Evolutionary conservation across 176 grass and related monocot genomes (phyloP).

Genomic region (Carex myosuroides): DNA sequence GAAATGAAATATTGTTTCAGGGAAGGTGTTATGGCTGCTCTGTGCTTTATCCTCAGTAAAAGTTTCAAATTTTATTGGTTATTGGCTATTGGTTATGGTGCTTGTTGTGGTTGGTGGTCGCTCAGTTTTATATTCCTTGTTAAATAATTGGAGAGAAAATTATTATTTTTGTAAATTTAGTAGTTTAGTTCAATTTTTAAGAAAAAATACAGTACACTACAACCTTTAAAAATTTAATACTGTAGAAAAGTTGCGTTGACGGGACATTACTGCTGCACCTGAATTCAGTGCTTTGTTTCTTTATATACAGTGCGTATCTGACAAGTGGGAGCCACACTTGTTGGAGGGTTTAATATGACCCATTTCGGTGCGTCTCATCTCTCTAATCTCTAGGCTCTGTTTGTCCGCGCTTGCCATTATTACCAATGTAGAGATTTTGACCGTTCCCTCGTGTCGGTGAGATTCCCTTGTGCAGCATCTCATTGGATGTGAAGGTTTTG

Average conservation of each 20-base stretch:
- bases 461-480: constrained; percentile 8
- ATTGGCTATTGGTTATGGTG: neutral
- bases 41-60: neutral
- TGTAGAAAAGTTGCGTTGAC: constrained; percentile 7
- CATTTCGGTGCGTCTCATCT: constrained; percentile 5
- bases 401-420: constrained; percentile 3
- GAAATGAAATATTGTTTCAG: neutral
- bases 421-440: neutral
- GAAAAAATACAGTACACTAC: neutral
- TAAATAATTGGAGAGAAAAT: neutral
- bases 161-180: neutral
- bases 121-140: neutral
- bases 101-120: neutral
- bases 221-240: neutral
- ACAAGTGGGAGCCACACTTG: neutral
- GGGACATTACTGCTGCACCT: constrained; percentile 21
- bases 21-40: neutral
- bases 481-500: neutral
- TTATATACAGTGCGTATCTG: neutral
- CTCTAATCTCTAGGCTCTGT: neutral
- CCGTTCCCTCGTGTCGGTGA: constrained; percentile 26
- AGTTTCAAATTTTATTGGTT: too few relatives aligned
- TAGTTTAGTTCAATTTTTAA: neutral
- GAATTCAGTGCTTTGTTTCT: constrained; percentile 13
- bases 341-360: neutral